Percentiles rank a stretch among this genome's conserved stretches.
Evolutionary conservation across 164 flowering plant species (phyloP).

Genomic region (Macadamia tetraphylla): DNA sequence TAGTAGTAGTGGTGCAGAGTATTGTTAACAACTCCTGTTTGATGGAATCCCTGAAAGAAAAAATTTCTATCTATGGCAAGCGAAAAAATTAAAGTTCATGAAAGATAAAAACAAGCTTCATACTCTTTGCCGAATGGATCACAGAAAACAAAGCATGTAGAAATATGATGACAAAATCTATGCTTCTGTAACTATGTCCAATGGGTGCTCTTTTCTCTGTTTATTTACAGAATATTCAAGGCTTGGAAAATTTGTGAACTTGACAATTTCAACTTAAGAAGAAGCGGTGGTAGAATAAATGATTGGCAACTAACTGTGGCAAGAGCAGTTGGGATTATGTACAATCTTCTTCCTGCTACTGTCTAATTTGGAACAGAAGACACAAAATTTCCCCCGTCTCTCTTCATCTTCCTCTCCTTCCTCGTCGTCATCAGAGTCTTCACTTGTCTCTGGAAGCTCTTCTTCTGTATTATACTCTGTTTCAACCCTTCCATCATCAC

Average conservation of each 20-base stretch:
- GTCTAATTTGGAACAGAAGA: constrained; percentile 64
- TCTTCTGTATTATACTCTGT: constrained; percentile 23
- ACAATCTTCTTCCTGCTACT: constrained; percentile 28
- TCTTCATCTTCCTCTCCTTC: constrained; percentile 14
- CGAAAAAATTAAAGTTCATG: too few relatives aligned
- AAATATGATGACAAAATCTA: too few relatives aligned
- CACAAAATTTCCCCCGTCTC: constrained; percentile 36
- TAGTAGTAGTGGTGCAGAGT: too few relatives aligned
- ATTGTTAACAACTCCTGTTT: too few relatives aligned
- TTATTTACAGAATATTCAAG: background rate
- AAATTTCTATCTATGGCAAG: too few relatives aligned
- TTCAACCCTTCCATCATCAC: constrained; percentile 13
- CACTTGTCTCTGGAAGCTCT: constrained; percentile 18
- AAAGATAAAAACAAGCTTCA: background rate
- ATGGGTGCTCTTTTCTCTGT: background rate
- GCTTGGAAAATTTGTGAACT: background rate
- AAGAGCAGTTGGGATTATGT: constrained; percentile 54
- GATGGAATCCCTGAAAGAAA: too few relatives aligned
- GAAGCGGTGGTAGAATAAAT: constrained; percentile 17
- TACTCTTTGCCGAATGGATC: background rate
- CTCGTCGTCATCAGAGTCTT: constrained; percentile 13
- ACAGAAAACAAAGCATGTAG: background rate
- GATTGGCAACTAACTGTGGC: constrained; percentile 27
- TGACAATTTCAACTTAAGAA: background rate
- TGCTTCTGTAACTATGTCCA: too few relatives aligned